Percentiles rank a stretch among this genome's conserved stretches.
Conservation (phyloP, 768 basidiomycete genomes). For the Naematelia encephala region DNA sequence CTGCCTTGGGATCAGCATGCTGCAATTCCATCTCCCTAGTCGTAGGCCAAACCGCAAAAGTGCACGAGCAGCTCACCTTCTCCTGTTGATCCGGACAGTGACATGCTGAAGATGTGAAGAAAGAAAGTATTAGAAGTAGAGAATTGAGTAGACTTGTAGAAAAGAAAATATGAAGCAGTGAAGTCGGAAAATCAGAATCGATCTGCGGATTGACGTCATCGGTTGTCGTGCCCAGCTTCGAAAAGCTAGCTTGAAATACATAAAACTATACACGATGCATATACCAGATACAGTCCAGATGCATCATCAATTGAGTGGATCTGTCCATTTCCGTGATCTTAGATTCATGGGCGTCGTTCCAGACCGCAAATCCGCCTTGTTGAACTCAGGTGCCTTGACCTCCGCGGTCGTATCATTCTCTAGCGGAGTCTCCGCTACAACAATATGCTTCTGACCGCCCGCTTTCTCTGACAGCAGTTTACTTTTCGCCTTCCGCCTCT, state of each 20-base stretch:
- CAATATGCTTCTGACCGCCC: not conserved
- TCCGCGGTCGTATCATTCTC: no score
- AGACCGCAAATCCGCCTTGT: no score
- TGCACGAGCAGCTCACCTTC: slow-evolving; percentile 18
- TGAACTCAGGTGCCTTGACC: no score
- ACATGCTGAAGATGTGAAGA: slow-evolving; percentile 20
- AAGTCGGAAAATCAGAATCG: no score
- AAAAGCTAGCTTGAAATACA: no score
- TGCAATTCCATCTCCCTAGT: no score
- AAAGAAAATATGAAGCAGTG: no score
- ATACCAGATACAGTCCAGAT: not conserved
- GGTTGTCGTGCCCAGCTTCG: no score
- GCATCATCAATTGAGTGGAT: not conserved
- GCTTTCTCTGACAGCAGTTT: not conserved
- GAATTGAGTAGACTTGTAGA: not conserved
- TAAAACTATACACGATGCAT: not conserved
- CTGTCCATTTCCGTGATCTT: not conserved
- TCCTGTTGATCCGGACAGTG: slow-evolving; percentile 36
- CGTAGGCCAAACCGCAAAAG: not conserved
- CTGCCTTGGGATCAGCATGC: slow-evolving; percentile 14
- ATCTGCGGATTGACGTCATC: no score
- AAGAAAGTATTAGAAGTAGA: not conserved
- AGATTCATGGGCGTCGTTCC: not conserved
- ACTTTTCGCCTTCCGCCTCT: slow-evolving; percentile 21
- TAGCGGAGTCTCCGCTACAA: not conserved